A percentile compares a stretch with the other conserved stretches of the same genome.
phyloP scores from a whole-genome alignment of 768 basidiomycete species.

The Cyathus striatus region DNA sequence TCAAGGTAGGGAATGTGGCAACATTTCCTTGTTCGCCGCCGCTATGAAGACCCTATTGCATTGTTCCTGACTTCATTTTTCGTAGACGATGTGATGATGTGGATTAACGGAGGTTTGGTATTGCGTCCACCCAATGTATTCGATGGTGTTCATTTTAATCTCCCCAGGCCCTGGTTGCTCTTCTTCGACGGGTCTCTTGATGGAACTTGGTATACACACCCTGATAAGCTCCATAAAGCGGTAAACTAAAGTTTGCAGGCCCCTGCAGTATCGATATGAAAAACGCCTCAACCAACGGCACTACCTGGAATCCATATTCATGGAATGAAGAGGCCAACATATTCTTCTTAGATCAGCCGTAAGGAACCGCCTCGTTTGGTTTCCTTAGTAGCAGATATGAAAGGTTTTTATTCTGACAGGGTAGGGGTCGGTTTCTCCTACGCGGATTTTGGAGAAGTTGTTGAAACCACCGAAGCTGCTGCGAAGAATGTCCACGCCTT shows the following conservation, averaged over 20 bases:
- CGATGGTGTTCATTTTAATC: neutral
- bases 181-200: conserved; percentile 56
- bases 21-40: no score
- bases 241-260: conserved; percentile 21
- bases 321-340: conserved; percentile 67
- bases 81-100: conserved; percentile 63
- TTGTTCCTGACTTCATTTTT: neutral
- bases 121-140: neutral
- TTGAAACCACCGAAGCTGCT: conserved; percentile 77
- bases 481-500: conserved; percentile 73
- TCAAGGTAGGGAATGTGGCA: conserved; percentile 34
- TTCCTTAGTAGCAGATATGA: no score
- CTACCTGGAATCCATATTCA: conserved; percentile 56
- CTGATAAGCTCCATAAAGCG: no score
- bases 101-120: conserved; percentile 57
- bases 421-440: conserved; percentile 73
- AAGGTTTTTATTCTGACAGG: conserved; percentile 19
- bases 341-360: conserved; percentile 70
- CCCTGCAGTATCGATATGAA: conserved; percentile 51
- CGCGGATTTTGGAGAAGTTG: conserved; percentile 60
- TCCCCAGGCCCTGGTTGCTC: conserved; percentile 51
- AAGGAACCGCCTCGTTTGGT: conserved; percentile 7
- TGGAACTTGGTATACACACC: conserved; percentile 64
- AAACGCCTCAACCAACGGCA: conserved; percentile 50
- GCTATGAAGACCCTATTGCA: no score